Conservation (phyloP, 1,139 yeast species). For the Saccharomyces hybrid region DNA sequence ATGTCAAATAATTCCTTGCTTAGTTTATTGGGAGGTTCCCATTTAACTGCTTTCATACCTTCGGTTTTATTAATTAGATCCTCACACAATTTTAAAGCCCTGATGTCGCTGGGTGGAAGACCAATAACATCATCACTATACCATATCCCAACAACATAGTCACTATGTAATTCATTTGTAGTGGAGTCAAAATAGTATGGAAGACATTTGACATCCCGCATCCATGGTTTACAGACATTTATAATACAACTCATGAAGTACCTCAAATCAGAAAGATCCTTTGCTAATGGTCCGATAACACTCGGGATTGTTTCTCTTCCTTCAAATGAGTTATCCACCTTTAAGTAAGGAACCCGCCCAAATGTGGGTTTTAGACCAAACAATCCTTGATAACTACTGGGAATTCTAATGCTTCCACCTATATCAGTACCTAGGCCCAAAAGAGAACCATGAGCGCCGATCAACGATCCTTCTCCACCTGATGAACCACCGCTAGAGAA, state of each 20-base stretch:
- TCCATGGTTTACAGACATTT: slow-evolving; percentile 47
- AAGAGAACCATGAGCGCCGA: slow-evolving; percentile 42
- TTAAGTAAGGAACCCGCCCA: slow-evolving; percentile 44
- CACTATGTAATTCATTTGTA: slow-evolving; percentile 2
- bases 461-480: slow-evolving; percentile 56
- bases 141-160: slow-evolving; percentile 14
- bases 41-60: slow-evolving; percentile 10
- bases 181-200: slow-evolving; percentile 11
- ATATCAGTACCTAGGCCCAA: slow-evolving; percentile 58
- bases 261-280: slow-evolving; percentile 56
- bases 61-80: slow-evolving; percentile 8
- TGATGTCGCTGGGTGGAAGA: slow-evolving; percentile 16
- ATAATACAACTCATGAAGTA: slow-evolving; percentile 50
- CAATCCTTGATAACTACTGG: slow-evolving; percentile 47
- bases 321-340: slow-evolving; percentile 46
- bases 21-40: slow-evolving; percentile 11
- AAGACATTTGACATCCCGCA: slow-evolving; percentile 39
- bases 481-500: slow-evolving; percentile 52
- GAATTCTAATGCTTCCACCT: slow-evolving; percentile 56
- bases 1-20: slow-evolving; percentile 8
- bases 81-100: slow-evolving; percentile 14
- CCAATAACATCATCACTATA: slow-evolving; percentile 14
- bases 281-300: slow-evolving; percentile 51
- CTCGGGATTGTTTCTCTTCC: slow-evolving; percentile 52
- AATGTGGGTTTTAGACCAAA: slow-evolving; percentile 48